Evolutionary conservation across 2,329 filamentous ascomycete genomes (phyloP).

Genomic region (Salinomyces thailandicus): DNA sequence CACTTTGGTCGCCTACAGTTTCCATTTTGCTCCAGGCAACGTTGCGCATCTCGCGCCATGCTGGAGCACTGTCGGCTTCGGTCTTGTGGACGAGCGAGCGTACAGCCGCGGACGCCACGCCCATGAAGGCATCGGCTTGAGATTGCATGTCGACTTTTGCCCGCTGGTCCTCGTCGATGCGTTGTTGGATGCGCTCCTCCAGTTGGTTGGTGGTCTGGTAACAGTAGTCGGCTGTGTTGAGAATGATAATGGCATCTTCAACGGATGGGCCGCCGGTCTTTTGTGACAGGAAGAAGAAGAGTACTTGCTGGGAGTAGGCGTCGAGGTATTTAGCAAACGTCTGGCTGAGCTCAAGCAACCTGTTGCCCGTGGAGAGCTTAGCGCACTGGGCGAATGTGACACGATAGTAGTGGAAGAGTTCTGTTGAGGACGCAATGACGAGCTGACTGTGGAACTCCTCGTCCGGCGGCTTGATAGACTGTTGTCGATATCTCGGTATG

Average conservation of each 20-base stretch:
- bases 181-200: slow-evolving; percentile 85
- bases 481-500: slow-evolving; percentile 77
- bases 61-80: slow-evolving; percentile 69
- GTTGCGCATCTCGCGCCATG: slow-evolving; percentile 96
- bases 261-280: slow-evolving; percentile 48
- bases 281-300: slow-evolving; percentile 61
- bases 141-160: slow-evolving; percentile 76
- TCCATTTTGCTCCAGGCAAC: slow-evolving; percentile 93
- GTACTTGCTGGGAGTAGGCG: slow-evolving; percentile 86
- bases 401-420: slow-evolving; percentile 95
- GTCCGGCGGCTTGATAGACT: slow-evolving; percentile 68
- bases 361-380: slow-evolving; percentile 84
- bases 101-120: slow-evolving; percentile 81
- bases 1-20: slow-evolving; percentile 83
- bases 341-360: slow-evolving; percentile 71
- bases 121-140: slow-evolving; percentile 90
- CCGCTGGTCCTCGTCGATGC: slow-evolving; percentile 70
- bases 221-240: slow-evolving; percentile 98
- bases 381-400: slow-evolving; percentile 87
- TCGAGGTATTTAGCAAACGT: slow-evolving; percentile 89
- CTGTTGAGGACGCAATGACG: slow-evolving; percentile 87
- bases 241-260: slow-evolving; percentile 71
- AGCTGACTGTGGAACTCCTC: slow-evolving; percentile 87
- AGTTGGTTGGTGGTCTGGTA: slow-evolving; percentile 86
- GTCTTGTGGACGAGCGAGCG: slow-evolving; percentile 74